Evolutionary conservation across 2,329 filamentous ascomycete species (phyloP), one percentile per base, ranked within the genome.

Genomic region (Venturia pyrina): DNA sequence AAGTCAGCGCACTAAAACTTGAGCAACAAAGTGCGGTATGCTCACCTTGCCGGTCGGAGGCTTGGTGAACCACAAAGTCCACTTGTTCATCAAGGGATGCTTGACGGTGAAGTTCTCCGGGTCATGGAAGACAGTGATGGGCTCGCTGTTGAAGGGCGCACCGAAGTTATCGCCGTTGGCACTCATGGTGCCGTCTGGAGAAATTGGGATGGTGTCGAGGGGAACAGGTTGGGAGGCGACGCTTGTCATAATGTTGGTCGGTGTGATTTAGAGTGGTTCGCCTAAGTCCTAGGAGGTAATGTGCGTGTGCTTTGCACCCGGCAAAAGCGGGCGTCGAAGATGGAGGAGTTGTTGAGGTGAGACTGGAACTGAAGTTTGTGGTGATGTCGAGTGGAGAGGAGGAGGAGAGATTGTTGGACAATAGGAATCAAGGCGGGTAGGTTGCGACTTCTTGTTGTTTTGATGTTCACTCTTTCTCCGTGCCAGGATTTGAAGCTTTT

Each of bases 31-130:
- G 19, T 15, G 32, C 40, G 11, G 3, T 41, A 81, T 67, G 79
- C 50, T 24, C 13, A 95, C 92, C 89, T 96, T 97, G 81, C 92
- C 93, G 76, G 88, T 96, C 56, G 93, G 90, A 65, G 95, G 93
- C 85, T 98, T 98, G 74, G 93, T 98, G 83, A 98, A 99, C 96
- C 96, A 99, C 66, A 99, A 83, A 67, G 95, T 98, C 95, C 95
- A 99, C 76, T 90, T 89, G 83, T 97, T 90, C 85, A 96, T 93
- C 68, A 99, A 85, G 70, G 93, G 93, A 78, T 99, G 95, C 85
- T 98, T 99, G 79, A 99, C 95, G 73, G 96, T 99, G 86, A 99
- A 99, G 84, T 99, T 97, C 71, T 97, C 90, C 72, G 95, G 89
- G 80, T 98, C 92, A 77, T 99, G 93, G 82, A 99, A 99, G 72